Evolutionary conservation across 768 basidiomycete genomes (phyloP), one percentile per base, ranked within the genome.

Genomic region (Boletus coccyginus): DNA sequence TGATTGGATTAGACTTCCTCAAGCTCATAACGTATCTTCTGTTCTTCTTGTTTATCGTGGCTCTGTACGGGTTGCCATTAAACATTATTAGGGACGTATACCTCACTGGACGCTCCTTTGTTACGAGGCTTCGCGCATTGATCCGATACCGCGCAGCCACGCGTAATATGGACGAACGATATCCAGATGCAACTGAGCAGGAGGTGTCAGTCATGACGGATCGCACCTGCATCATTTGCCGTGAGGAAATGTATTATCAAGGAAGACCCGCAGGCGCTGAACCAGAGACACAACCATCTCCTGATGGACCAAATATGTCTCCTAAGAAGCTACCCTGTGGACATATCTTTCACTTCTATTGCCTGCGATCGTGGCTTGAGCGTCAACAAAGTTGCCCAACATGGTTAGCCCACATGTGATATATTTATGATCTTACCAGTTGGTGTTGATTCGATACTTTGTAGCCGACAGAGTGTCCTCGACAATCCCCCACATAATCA

Each of bases 371-470:
- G 21, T 99, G 97, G 97, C 81, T 99, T 29, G 97, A 99, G 72
- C 82, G 97, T 43, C 97, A 99, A 71, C 97, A 98, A 72, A 98
- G 92, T 63, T 99, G 97, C 70, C 97, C 97, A 2, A 99, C 97
- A 41, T 99, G 96, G 96, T 96, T 48, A 72, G 87, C 11, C 19
- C 72, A 35, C 21, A 54, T 55, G 47, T 44, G 14, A 17, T 16
- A 32, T 5, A 33, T 42, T 24, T 42, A 14, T 39, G 14, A 8
- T 55, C 64, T 36, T 39, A 3, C 16, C 14, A 41, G 17, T 53
- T 36, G 43, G 52, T 57, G 55, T 49, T 53, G 12, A 57, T 44
- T 13, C 40, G 39, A 24, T 17, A 48, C 50, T 29, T 41, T 35
- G 45, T 54, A 92, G 91, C 67, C 89, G 91, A 51, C 83, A 88